These are phyloP conservation scores for Yarrowia sp. DNA, from an alignment of 805 yeast species.

Conservation along the genomic window DNA sequence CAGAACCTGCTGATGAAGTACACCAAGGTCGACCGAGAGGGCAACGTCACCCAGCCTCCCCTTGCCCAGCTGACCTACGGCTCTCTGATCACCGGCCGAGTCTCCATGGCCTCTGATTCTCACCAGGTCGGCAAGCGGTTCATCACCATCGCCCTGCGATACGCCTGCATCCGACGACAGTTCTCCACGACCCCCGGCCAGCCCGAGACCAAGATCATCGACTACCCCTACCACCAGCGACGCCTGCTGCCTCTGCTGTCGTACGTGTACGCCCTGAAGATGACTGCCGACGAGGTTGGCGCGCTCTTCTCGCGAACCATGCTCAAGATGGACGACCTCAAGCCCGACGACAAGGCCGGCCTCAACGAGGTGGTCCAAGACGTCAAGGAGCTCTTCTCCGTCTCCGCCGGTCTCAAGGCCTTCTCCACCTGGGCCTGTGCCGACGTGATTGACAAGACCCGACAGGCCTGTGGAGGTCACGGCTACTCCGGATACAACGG, in stretches of 20 bases:
- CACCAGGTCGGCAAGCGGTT: constrained; percentile 77
- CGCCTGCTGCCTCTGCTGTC: constrained; percentile 84
- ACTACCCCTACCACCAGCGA: constrained; percentile 86
- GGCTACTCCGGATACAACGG: constrained; percentile 93
- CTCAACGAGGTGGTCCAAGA: constrained; percentile 51
- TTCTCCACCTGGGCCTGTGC: constrained; percentile 85
- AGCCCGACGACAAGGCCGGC: constrained; percentile 47
- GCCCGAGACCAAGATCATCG: constrained; percentile 70
- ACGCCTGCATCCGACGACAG: constrained; percentile 87
- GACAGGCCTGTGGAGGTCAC: constrained; percentile 96
- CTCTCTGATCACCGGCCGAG: constrained; percentile 85
- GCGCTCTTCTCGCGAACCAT: constrained; percentile 45
- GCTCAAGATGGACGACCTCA: constrained; percentile 52
- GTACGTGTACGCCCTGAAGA: constrained; percentile 69
- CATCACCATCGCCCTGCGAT: constrained; percentile 79
- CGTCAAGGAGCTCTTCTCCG: constrained; percentile 75
- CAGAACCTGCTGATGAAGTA: constrained; percentile 79
- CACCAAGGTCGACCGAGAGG: constrained; percentile 66
- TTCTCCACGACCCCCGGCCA: constrained; percentile 53
- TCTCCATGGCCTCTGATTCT: constrained; percentile 83
- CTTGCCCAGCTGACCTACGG: constrained; percentile 86
- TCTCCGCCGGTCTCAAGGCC: constrained; percentile 85
- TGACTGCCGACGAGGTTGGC: constrained; percentile 64
- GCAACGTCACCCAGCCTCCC: constrained; percentile 74
- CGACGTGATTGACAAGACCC: constrained; percentile 76